A percentile compares a stretch with the other conserved stretches of the same genome.
Evolutionary conservation across 768 basidiomycete genomes (phyloP).

Genomic region (Collybiopsis luxurians): DNA sequence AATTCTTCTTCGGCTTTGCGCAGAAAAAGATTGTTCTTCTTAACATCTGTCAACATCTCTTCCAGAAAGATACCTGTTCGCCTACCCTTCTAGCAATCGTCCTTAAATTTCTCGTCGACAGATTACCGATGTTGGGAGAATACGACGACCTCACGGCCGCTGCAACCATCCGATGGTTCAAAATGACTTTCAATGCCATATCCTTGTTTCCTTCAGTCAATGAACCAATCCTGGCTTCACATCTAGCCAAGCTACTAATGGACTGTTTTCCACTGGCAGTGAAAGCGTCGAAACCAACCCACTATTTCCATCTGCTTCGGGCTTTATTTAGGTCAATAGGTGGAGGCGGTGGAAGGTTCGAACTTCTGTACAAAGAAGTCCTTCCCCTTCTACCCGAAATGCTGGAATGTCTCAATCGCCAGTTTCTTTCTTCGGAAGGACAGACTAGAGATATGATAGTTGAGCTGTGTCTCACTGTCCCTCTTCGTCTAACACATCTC

Average conservation of each 20-base stretch:
- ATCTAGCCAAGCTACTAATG: conserved; percentile 92
- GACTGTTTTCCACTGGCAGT: conserved; percentile 94
- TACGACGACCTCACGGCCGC: conserved; percentile 79
- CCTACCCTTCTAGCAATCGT: conserved; percentile 86
- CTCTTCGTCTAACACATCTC: conserved; percentile 91
- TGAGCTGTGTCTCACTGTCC: conserved; percentile 95
- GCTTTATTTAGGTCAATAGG: conserved; percentile 92
- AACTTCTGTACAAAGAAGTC: conserved; percentile 93
- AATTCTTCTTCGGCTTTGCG: conserved; percentile 81
- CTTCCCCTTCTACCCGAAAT: conserved; percentile 95
- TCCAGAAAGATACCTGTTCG: conserved; percentile 72
- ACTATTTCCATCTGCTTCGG: conserved; percentile 90
- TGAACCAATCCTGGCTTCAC: conserved; percentile 90
- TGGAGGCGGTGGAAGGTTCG: conserved; percentile 90
- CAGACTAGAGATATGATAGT: conserved; percentile 88
- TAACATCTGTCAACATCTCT: conserved; percentile 81
- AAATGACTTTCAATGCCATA: conserved; percentile 92
- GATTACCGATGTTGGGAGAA: conserved; percentile 81
- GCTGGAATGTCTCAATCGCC: conserved; percentile 91
- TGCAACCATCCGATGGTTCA: conserved; percentile 88
- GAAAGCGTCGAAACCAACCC: conserved; percentile 84
- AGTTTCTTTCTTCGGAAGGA: conserved; percentile 84
- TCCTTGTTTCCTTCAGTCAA: conserved; percentile 68
- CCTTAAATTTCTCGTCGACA: conserved; percentile 79
- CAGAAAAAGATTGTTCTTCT: conserved; percentile 77